phyloP scores from a whole-genome alignment of 805 yeast species.

The Ogataea nakhonphanomensis region DNA sequence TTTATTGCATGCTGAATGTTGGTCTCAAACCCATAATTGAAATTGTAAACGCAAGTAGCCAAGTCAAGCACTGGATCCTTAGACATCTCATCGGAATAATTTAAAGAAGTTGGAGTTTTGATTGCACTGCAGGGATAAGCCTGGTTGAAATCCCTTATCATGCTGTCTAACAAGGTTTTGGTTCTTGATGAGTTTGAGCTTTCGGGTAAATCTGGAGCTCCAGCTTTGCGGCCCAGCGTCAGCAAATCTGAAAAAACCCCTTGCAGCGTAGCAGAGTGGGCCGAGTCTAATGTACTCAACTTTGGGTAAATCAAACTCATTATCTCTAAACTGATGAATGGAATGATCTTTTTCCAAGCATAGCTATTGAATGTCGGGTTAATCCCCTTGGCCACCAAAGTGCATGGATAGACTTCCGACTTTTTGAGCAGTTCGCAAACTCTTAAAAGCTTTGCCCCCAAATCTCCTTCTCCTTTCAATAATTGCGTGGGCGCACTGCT shows the following conservation, averaged over 20 bases:
- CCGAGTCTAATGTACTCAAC: constrained; percentile 10
- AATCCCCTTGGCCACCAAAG: constrained; percentile 24
- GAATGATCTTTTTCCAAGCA: constrained; percentile 30
- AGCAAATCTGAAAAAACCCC: constrained; percentile 26
- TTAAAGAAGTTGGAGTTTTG: constrained; percentile 9
- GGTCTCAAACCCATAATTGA: constrained; percentile 18
- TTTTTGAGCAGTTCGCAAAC: constrained; percentile 22
- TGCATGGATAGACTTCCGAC: constrained; percentile 26
- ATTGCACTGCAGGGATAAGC: constrained; percentile 16
- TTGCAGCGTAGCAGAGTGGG: constrained; percentile 11
- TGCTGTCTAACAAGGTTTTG: constrained; percentile 17
- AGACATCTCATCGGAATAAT: constrained; percentile 3
- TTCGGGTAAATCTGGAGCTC: constrained; percentile 28
- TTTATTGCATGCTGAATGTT: constrained; percentile 18
- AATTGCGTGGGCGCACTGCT: constrained; percentile 7
- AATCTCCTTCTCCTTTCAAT: constrained; percentile 20
- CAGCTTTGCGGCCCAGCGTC: constrained; percentile 20
- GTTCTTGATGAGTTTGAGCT: constrained; percentile 14
- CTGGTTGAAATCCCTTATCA: constrained; percentile 24
- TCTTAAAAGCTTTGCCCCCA: constrained; percentile 19
- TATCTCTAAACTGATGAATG: constrained; percentile 24
- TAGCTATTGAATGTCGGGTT: constrained; percentile 27
- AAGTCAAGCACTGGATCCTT: constrained; percentile 10
- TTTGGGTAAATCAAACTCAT: constrained; percentile 23
- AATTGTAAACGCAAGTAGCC: constrained; percentile 22